Base-by-base conservation (phyloP, 768 basidiomycete genomes). In the Russula earlei region DNA sequence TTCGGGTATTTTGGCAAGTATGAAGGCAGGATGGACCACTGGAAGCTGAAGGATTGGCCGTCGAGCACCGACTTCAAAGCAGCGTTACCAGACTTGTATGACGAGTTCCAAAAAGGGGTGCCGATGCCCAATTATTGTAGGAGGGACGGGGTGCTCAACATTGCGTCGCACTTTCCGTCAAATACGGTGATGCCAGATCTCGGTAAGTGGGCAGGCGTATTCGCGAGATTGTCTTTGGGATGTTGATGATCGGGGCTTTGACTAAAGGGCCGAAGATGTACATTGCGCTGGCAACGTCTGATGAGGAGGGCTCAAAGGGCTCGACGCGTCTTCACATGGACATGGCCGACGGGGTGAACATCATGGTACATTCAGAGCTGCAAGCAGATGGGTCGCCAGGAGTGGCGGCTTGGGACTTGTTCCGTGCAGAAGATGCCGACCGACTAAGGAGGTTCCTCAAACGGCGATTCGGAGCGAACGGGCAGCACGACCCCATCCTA, bases 41-140 rank as follows among this genome's bases (percentile, higher is more conserved):
- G 82, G 81, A 92, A 91, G 69, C 69, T 93, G 58, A 91, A 91
- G 80, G 94, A 98, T 70, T 98, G 94, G 93, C 94, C 94, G 4
- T 81, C 89, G 0, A 84, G 85, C 9, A 77, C 81, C 2, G 92
- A 95, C 60, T 95, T 98, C 72, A 84, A 83, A 65, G 74, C 77
- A 2, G 79, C 81, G 1, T 91, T 92, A 67, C 94, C 93, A 0
- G 84, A 85, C 50, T 73, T 96, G 11, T 97, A 82, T 64, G 79
- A 86, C 33, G 94, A 96, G 66, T 96, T 95, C 66, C 82, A 78
- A 59, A 70, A 77, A 15, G 84, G 85, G 3, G 83, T 96, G 1
- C 94, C 94, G 0, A 84, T 92, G 0, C 91, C 91, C 1, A 85
- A 85, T 66, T 93, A 88, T 67, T 89, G 91, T n/a, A 76, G 92